A percentile compares a stretch with the other conserved stretches of the same genome.
phyloP scores from a whole-genome alignment of 306 rosid genomes.

The Castanea sativa region DNA sequence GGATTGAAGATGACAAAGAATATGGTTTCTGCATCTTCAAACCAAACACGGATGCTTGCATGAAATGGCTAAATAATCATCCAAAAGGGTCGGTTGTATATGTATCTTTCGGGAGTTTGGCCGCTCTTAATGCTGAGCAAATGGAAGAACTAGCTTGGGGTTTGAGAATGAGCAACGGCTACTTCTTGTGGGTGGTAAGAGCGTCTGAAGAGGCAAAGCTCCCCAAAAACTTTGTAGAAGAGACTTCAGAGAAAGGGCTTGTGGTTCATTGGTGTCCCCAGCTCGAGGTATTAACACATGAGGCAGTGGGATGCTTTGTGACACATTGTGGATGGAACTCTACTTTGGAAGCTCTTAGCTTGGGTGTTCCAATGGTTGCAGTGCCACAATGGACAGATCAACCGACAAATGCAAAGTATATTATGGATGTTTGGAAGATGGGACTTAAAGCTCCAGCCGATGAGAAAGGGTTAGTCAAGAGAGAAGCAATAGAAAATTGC shows the following conservation, averaged over 20 bases:
- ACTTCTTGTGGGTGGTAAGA: not conserved
- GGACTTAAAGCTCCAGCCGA: not conserved
- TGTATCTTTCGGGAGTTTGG: not conserved
- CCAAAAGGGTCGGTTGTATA: not conserved
- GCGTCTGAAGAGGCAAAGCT: not conserved
- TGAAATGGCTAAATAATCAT: conserved; percentile 35
- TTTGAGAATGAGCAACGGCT: not conserved
- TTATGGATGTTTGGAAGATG: conserved; percentile 11
- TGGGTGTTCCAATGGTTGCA: not conserved
- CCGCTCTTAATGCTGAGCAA: not conserved
- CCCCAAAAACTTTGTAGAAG: conserved; percentile 1
- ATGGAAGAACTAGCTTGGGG: conserved; percentile 3
- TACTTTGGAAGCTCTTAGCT: not conserved
- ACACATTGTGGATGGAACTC: not conserved
- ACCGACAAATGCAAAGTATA: not conserved
- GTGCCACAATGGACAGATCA: not conserved
- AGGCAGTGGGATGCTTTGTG: not conserved
- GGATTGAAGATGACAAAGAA: conserved; percentile 35
- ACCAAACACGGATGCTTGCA: conserved; percentile 17
- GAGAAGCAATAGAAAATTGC: not conserved
- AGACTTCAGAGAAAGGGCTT: not conserved
- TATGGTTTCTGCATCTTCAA: conserved; percentile 41
- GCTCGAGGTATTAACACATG: not conserved
- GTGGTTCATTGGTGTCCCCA: conserved; percentile 1
- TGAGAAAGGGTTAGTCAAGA: not conserved